These are phyloP conservation scores for Coemansia sp. DNA, from an alignment of 192 early-diverging fungal genomes.

Conservation along the genomic window DNA sequence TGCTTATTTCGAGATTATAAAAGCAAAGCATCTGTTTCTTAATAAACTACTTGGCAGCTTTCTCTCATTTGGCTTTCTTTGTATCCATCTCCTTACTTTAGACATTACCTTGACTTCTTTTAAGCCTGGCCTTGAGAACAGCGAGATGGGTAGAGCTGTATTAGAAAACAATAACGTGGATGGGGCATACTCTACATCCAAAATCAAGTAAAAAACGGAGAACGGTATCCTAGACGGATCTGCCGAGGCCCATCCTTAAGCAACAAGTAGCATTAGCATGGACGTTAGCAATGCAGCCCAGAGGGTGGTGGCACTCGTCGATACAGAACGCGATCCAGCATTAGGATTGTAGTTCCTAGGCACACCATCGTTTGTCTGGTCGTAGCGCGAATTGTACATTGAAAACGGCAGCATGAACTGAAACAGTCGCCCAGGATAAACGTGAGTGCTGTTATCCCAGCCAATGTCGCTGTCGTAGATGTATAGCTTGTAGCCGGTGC, in stretches of 20 bases:
- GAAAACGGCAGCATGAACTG: conserved; percentile 57
- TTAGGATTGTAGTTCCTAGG: conserved; percentile 55
- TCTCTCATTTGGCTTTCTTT: too few species aligned
- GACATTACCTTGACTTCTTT: too few species aligned
- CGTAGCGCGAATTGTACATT: conserved; percentile 57
- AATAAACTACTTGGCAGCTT: too few species aligned
- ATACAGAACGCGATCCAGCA: conserved; percentile 29
- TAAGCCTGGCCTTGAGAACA: too few species aligned
- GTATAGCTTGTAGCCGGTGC: conserved; percentile 51
- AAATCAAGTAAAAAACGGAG: neutral
- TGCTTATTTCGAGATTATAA: neutral
- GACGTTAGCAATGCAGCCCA: conserved; percentile 12
- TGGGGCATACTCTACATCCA: too few species aligned
- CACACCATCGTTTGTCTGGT: conserved; percentile 53
- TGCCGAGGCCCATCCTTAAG: neutral
- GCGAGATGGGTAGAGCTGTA: too few species aligned
- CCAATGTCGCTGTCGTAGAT: conserved; percentile 54
- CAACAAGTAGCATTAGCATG: neutral
- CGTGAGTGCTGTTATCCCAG: conserved; percentile 53
- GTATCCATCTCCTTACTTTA: too few species aligned
- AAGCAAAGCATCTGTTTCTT: too few species aligned
- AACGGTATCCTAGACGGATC: neutral
- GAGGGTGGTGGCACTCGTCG: conserved; percentile 1
- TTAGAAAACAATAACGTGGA: too few species aligned
- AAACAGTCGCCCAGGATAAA: conserved; percentile 48